Percentiles rank a stretch among this genome's conserved stretches.
Conservation (phyloP, 305 asterid species). For the Withania somnifera region DNA sequence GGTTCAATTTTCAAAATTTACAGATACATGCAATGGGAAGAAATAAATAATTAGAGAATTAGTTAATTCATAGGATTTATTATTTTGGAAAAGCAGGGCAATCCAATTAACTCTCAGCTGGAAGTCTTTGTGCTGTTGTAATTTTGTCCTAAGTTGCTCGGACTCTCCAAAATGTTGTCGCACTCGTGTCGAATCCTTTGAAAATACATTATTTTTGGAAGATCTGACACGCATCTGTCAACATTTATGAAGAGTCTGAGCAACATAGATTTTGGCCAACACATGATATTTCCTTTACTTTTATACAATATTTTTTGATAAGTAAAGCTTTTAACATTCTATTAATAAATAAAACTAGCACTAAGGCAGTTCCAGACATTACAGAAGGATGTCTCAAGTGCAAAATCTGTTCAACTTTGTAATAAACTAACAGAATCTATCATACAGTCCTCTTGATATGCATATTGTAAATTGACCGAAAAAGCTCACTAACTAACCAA, state of each 20-base stretch:
- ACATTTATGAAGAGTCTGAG: too few relatives aligned
- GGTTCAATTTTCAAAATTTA: not conserved
- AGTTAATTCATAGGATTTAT: not conserved
- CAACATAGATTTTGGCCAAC: too few relatives aligned
- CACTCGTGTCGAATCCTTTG: too few relatives aligned
- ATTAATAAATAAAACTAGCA: not conserved
- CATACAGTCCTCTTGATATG: not conserved
- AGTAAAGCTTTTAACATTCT: not conserved
- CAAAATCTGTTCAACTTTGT: not conserved
- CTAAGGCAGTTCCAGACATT: not conserved
- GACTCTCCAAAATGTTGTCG: too few relatives aligned
- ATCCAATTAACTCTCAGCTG: not conserved
- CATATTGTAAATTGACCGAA: not conserved
- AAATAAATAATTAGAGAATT: not conserved
- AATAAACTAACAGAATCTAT: not conserved
- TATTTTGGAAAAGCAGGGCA: not conserved
- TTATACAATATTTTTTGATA: not conserved
- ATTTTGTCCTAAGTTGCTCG: too few relatives aligned
- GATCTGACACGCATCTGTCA: too few relatives aligned
- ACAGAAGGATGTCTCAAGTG: not conserved
- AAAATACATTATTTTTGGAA: too few relatives aligned
- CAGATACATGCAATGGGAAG: not conserved
- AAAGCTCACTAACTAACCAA: not conserved
- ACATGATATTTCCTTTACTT: not conserved
- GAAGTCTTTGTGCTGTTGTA: not conserved